Evolutionary conservation across 768 basidiomycete genomes (phyloP).

Genomic region (Tephrocybe rancida): DNA sequence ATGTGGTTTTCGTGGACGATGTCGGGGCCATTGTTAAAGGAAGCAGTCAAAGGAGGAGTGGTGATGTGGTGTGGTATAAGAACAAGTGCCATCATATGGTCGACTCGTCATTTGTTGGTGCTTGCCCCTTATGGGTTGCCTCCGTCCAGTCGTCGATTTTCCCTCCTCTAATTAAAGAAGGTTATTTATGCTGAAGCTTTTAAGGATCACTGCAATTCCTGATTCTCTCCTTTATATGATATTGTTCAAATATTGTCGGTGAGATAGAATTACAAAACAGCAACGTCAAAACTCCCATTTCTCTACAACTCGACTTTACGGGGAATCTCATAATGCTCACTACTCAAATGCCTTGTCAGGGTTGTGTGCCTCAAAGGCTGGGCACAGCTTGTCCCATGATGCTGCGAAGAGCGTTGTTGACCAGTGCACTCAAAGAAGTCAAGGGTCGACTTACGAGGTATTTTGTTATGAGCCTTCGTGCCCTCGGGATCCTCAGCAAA

Average conservation of each 20-base stretch:
- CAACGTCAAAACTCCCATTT: no score
- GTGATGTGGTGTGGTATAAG: background rate
- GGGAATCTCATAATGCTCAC: no score
- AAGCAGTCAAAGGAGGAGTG: background rate
- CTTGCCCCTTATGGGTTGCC: constrained; percentile 11
- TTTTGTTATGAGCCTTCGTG: background rate
- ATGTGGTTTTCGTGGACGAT: constrained; percentile 26
- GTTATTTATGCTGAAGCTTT: no score
- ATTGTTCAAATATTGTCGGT: no score
- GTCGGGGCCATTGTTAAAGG: constrained; percentile 31
- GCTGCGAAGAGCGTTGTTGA: background rate
- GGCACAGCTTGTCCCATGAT: background rate
- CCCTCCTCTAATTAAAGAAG: no score
- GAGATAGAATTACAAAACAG: no score
- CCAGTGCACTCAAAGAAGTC: background rate
- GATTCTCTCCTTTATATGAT: no score
- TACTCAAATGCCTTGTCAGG: background rate
- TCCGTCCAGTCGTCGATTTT: no score
- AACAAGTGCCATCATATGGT: background rate
- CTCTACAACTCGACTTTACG: no score
- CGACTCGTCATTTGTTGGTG: constrained; percentile 3
- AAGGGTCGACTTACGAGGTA: background rate
- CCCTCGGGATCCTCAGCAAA: constrained; percentile 10
- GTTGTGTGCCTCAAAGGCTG: background rate
- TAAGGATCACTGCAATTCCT: no score